Conservation (phyloP, 2,329 filamentous ascomycete genomes). For the Apiospora kogelbergensis region DNA sequence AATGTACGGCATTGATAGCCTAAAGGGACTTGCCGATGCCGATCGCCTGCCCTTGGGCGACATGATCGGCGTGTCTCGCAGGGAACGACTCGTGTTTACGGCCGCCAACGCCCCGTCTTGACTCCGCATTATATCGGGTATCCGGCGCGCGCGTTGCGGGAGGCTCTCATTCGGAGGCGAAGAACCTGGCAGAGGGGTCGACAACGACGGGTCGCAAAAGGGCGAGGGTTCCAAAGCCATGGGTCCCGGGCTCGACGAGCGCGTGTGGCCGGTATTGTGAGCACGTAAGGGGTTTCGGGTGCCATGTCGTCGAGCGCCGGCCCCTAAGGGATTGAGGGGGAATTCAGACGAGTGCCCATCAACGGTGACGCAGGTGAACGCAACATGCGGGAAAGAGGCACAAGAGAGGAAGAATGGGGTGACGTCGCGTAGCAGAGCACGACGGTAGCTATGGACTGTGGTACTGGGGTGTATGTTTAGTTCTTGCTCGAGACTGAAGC, state of each 20-base stretch:
- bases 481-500: background rate
- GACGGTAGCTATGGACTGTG: background rate
- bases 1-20: constrained; percentile 44
- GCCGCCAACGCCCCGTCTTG: background rate
- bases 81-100: background rate
- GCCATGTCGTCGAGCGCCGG: constrained; percentile 8
- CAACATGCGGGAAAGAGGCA: background rate
- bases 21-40: constrained; percentile 35
- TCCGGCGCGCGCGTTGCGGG: background rate
- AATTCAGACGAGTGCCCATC: constrained; percentile 1
- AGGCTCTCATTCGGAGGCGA: background rate
- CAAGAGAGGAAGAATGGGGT: background rate
- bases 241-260: background rate
- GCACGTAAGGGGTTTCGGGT: constrained; percentile 8
- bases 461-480: background rate
- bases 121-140: background rate
- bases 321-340: constrained; percentile 7
- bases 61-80: constrained; percentile 13
- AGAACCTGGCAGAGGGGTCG: background rate
- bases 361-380: background rate
- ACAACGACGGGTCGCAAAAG: background rate
- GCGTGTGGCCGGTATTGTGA: background rate
- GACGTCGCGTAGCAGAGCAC: background rate
- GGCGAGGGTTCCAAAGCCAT: constrained; percentile 5
- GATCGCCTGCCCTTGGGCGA: constrained; percentile 21